Conservation (phyloP, 148 eudicot species). For the Heliosperma pusillum region DNA sequence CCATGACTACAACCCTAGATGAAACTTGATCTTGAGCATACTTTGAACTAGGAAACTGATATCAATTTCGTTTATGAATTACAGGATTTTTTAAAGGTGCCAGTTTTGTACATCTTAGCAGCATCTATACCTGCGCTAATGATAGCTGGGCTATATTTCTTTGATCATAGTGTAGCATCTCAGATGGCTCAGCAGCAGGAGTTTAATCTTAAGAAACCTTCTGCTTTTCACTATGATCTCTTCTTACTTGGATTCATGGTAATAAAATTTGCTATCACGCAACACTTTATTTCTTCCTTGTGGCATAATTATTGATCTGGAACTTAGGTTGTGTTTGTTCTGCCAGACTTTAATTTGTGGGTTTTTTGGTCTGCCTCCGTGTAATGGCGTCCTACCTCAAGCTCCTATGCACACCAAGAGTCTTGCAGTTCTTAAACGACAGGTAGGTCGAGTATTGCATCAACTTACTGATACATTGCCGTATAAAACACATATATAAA, state of each 20-base stretch:
- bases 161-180: slow-evolving; percentile 93
- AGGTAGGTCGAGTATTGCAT: slow-evolving; percentile 33
- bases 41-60: background rate
- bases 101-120: slow-evolving; percentile 50
- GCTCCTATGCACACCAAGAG: slow-evolving; percentile 93
- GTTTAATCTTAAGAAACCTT: slow-evolving; percentile 81
- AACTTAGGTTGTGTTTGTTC: background rate
- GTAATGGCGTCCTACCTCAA: slow-evolving; percentile 85
- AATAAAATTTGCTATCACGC: background rate
- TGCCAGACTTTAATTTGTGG: slow-evolving; percentile 72
- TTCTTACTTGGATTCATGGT: slow-evolving; percentile 82
- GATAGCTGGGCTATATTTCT: slow-evolving; percentile 92
- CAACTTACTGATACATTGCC: too few species aligned
- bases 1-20: background rate
- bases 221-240: slow-evolving; percentile 78
- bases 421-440: slow-evolving; percentile 74
- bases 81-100: slow-evolving; percentile 82
- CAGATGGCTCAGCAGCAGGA: slow-evolving; percentile 93
- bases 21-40: background rate
- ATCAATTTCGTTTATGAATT: background rate
- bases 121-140: slow-evolving; percentile 83
- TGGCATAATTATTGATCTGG: background rate
- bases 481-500: background rate
- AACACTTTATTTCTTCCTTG: background rate
- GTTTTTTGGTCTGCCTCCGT: slow-evolving; percentile 82